Base-by-base conservation (phyloP, 2,329 filamentous ascomycete genomes). In the Macrophomina tecta region DNA sequence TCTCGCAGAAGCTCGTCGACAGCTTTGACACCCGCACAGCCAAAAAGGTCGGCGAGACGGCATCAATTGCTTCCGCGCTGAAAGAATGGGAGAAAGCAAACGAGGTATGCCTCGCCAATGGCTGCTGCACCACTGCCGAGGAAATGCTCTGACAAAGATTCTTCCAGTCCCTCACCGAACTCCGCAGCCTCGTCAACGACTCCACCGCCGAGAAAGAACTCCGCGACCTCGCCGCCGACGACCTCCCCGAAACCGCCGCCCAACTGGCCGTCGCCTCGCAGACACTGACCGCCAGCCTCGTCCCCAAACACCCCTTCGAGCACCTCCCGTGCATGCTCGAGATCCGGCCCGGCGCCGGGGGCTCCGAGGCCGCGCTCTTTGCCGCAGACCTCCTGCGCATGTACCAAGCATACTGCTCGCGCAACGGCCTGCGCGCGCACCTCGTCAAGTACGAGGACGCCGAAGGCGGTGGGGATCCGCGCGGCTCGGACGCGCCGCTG, bases 251-350 rank as follows among this genome's bases (percentile, higher is more conserved):
- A 2, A 93, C 92, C 11, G 82, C 85, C 16, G 79, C 84, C 5
- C 83, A 86, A 67, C 85, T 97, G 30, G 83, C 85, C 2, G 75
- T 80, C 0, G 85, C 96, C 32, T 88, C 89, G 0, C 84, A 84
- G 45, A 87, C 86, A 42, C 85, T 99, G 51, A 92, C 92, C 32
- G 87, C 86, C 28, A 89, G 91, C 53, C 85, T 99, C 64, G 91
- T 97, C 16, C 95, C 95, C 0, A 87, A 89, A 48, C 94, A 99
- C 77, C 92, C 94, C 2, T 99, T 97, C 76, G 92, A 92, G 38
- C 87, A 93, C 69, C 86, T 98, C 72, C 93, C 94, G 64, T 98
- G 94, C 78, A 85, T 99, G 69, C 81, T 99, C 49, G 95, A 99
- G 80, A 91, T 99, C 68, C 88, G 94, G 0, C 95, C 95, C 0